Conservation (phyloP, 73 alveolate genomes). For the Breviolum minutum region DNA sequence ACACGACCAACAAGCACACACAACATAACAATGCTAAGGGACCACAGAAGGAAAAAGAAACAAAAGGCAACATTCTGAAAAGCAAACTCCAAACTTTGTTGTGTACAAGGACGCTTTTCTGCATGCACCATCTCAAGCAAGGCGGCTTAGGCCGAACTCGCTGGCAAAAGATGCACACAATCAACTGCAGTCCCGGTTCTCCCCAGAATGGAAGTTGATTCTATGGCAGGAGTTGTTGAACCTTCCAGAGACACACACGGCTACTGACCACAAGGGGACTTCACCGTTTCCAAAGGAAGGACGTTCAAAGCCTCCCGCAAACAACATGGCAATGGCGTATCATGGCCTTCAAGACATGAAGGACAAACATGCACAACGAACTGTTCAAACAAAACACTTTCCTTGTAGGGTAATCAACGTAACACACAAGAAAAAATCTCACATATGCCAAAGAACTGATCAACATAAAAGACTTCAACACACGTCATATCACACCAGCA, state of each 20-base stretch:
- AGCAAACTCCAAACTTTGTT: too few species aligned
- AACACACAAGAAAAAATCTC: background rate
- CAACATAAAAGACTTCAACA: background rate
- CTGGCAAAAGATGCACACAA: background rate
- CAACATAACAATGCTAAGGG: too few species aligned
- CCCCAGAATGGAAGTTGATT: background rate
- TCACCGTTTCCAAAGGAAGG: constrained; percentile 2
- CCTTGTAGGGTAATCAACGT: too few species aligned
- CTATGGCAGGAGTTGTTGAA: background rate
- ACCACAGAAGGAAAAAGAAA: too few species aligned
- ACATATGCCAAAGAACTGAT: background rate
- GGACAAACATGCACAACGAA: too few species aligned
- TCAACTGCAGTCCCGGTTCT: background rate
- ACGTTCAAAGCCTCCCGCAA: background rate
- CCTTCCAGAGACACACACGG: background rate
- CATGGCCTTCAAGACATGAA: too few species aligned
- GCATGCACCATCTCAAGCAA: background rate
- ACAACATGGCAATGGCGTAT: too few species aligned
- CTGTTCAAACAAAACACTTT: too few species aligned
- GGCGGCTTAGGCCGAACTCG: background rate
- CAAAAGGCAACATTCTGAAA: too few species aligned
- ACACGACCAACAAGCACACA: too few species aligned
- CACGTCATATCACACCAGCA: too few species aligned
- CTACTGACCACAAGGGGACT: background rate
- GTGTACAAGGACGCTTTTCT: background rate